Conservation (phyloP, 352 stramenopile genomes). For the Phytophthora sojae region DNA sequence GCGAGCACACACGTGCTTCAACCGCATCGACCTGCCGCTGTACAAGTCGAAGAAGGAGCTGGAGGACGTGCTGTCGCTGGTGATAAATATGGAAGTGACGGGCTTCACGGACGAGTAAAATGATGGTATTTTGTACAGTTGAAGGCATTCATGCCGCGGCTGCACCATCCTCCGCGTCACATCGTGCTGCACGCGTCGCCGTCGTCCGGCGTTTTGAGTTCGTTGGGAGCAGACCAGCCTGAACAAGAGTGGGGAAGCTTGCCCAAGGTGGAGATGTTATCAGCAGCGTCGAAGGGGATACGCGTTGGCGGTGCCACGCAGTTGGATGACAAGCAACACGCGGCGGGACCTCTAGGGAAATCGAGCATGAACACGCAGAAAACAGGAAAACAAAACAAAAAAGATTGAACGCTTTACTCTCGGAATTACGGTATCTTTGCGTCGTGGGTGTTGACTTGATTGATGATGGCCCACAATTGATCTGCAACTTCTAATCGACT, state of each 20-base stretch:
- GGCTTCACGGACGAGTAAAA: constrained; percentile 92
- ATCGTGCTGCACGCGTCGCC: constrained; percentile 13
- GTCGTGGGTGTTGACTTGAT: neutral
- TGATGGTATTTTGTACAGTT: constrained; percentile 51
- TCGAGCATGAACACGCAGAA: constrained; percentile 27
- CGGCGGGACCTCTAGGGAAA: constrained; percentile 32
- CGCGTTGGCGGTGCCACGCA: constrained; percentile 19
- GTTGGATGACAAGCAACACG: constrained; percentile 30
- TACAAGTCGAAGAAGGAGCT: constrained; percentile 93
- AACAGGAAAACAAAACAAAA: constrained; percentile 34
- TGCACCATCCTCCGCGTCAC: constrained; percentile 32
- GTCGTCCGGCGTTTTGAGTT: constrained; percentile 20
- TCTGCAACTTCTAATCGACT: neutral
- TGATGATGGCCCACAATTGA: neutral
- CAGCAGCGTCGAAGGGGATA: constrained; percentile 31
- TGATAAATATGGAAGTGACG: constrained; percentile 97
- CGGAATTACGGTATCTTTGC: neutral
- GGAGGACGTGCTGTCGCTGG: constrained; percentile 94
- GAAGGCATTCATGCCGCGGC: constrained; percentile 32
- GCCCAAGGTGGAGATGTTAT: constrained; percentile 28
- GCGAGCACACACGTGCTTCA: constrained; percentile 85
- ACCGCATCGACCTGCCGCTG: constrained; percentile 82
- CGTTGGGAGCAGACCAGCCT: constrained; percentile 27
- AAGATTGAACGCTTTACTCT: constrained; percentile 31
- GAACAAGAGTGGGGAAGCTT: constrained; percentile 26